Base-by-base conservation (phyloP, 2,329 filamentous ascomycete genomes). In the Aspergillus chevalieri region DNA sequence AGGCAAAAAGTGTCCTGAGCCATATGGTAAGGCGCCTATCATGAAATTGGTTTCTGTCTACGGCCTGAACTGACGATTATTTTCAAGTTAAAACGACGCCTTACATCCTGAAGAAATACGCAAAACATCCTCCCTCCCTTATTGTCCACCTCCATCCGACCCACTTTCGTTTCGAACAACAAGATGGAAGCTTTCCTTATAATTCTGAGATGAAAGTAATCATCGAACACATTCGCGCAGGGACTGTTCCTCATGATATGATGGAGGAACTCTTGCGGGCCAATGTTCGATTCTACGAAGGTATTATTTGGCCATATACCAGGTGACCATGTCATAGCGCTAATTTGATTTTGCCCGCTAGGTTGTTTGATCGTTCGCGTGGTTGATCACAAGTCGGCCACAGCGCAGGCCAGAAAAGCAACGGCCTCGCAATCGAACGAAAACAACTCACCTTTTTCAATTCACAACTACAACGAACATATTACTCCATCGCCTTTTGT, bases 401-500 rank as follows among this genome's bases (percentile, higher is more conserved):
- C 78, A 53, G 74, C 78, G 57, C 83, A 89, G 56, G 66, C 74
- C 8, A 82, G 80, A 57, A 76, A 75, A 59, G 72, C 74, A 49
- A 78, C 74, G 45, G 76, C 73, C 46, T 74, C 74, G 22, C 75
- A 81, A 1, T 74, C 79, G 17, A 80, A 81, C 33, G 83, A 78
- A 56, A 85, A 84, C 47, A 80, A 80, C 36, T 73, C 78, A 3
- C 83, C 85, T 9, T 92, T 88, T 55, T 96, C 91, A 0, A 85
- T 98, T 42, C 91, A 98, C 68, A 95, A 95, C 66, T 88, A 91
- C 66, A 95, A 90, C 62, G 84, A 84, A 52, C 93, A 89, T 61
- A 78, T 97, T 44, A 96, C 91, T 0, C 93, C 92, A 0, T 97
- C 93, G 0, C 83, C 91, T 0, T 90, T 86, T 65, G 87, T 82